A percentile compares a stretch with the other conserved stretches of the same genome.
These are phyloP conservation scores for Annulohypoxylon bovei DNA, from an alignment of 495 filamentous ascomycete species.

Conservation along the genomic window DNA sequence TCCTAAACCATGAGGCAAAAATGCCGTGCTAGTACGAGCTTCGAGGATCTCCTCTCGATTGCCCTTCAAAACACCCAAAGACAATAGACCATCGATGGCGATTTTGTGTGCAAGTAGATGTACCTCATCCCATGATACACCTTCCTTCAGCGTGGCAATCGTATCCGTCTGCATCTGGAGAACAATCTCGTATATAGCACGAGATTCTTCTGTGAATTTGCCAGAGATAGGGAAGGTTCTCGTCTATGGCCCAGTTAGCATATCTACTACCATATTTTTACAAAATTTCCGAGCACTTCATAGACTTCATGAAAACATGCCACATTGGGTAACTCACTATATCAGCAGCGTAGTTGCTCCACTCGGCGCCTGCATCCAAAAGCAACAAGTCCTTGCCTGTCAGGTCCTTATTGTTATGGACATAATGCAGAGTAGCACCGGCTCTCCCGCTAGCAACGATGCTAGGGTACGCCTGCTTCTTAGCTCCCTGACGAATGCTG, in stretches of 20 bases:
- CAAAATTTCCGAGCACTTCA: neutral
- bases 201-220: constrained; percentile 75
- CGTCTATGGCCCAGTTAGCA: constrained; percentile 59
- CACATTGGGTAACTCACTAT: constrained; percentile 58
- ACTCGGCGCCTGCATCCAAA: constrained; percentile 87
- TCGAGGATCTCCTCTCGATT: constrained; percentile 76
- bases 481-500: constrained; percentile 78
- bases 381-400: constrained; percentile 76
- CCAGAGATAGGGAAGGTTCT: constrained; percentile 85
- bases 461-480: constrained; percentile 83
- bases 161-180: constrained; percentile 83
- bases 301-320: neutral
- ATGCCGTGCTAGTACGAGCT: constrained; percentile 79
- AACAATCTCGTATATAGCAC: constrained; percentile 86
- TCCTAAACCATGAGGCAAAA: constrained; percentile 91
- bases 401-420: constrained; percentile 76
- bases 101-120: constrained; percentile 81
- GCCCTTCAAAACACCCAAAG: constrained; percentile 78
- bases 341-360: constrained; percentile 82
- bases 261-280: neutral
- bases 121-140: constrained; percentile 84
- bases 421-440: constrained; percentile 88
- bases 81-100: constrained; percentile 80
- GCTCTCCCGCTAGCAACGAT: constrained; percentile 82
- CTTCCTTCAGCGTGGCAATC: constrained; percentile 77